These are phyloP conservation scores for Aspergillus candidus DNA, from an alignment of 2,329 filamentous ascomycete genomes.

Conservation along the genomic window DNA sequence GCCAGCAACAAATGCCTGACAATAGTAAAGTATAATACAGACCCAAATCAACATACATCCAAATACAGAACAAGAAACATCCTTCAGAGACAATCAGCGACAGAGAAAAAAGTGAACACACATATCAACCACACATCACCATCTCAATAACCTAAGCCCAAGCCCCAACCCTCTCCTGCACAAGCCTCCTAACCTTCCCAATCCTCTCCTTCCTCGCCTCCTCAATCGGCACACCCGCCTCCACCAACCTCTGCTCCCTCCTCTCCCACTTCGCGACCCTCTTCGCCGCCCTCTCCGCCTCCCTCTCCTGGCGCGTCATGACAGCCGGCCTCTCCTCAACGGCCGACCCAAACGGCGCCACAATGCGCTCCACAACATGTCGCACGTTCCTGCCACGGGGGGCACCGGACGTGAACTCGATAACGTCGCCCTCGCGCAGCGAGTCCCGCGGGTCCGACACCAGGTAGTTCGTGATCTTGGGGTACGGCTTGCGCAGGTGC, in stretches of 20 bases:
- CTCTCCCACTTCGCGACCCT: conserved; percentile 28
- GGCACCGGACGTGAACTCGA: conserved; percentile 39
- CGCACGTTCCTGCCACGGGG: conserved; percentile 34
- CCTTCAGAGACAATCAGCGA: neutral
- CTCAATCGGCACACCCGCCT: conserved; percentile 5
- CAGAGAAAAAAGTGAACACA: neutral
- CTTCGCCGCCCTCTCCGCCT: conserved; percentile 25
- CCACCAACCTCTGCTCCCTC: conserved; percentile 22
- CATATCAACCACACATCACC: no score
- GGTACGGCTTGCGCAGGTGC: conserved; percentile 34
- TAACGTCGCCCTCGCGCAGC: conserved; percentile 39
- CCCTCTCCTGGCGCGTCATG: conserved; percentile 30
- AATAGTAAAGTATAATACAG: conserved; percentile 3
- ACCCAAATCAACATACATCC: conserved; percentile 1
- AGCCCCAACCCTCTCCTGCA: conserved; percentile 18
- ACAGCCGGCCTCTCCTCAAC: conserved; percentile 35
- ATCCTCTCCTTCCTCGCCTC: conserved; percentile 19
- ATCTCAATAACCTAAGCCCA: no score
- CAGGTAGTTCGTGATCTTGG: conserved; percentile 27
- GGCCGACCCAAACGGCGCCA: conserved; percentile 34
- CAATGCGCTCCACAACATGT: conserved; percentile 39
- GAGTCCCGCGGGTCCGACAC: conserved; percentile 38
- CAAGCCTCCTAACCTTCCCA: conserved; percentile 25
- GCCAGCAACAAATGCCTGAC: neutral
- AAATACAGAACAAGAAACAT: no score